phyloP scores from a whole-genome alignment of 768 basidiomycete species.

The Boletus reticuloceps region DNA sequence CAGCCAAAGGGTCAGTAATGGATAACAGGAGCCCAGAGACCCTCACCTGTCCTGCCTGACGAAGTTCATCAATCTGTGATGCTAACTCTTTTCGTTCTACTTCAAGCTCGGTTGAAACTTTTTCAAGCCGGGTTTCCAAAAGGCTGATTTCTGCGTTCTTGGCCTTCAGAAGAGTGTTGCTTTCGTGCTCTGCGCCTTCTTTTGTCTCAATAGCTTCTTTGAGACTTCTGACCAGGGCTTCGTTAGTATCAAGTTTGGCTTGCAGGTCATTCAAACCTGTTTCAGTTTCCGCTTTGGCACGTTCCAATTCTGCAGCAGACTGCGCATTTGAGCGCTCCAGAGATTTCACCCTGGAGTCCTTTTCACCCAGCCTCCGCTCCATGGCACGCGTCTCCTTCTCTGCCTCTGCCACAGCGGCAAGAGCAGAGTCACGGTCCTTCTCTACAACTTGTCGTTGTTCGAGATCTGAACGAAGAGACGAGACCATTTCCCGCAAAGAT shows the following conservation, averaged over 20 bases:
- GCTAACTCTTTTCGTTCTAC: constrained; percentile 67
- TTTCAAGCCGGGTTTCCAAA: constrained; percentile 48
- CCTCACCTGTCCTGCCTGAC: constrained; percentile 82
- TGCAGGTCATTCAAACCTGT: constrained; percentile 41
- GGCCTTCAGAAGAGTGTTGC: constrained; percentile 46
- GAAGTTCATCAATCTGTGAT: constrained; percentile 76
- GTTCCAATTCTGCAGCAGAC: constrained; percentile 41
- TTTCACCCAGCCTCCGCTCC: constrained; percentile 45
- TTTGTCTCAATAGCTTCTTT: constrained; percentile 53
- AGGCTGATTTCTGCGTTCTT: constrained; percentile 61
- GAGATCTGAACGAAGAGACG: constrained; percentile 20
- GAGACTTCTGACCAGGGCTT: constrained; percentile 44
- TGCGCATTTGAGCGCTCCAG: constrained; percentile 45
- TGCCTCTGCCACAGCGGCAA: constrained; percentile 38
- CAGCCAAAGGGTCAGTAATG: neutral
- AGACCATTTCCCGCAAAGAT: constrained; percentile 44
- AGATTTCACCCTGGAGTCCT: constrained; percentile 42
- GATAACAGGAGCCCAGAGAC: neutral
- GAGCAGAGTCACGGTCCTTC: constrained; percentile 45
- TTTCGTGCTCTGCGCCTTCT: constrained; percentile 49
- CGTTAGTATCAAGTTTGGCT: constrained; percentile 43
- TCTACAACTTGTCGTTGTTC: constrained; percentile 32
- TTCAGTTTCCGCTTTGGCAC: constrained; percentile 45
- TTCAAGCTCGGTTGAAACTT: constrained; percentile 44
- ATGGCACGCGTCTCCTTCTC: constrained; percentile 41